Evolutionary conservation across 2,329 filamentous ascomycete genomes (phyloP), one percentile per base, ranked within the genome.

Genomic region (Neocucurbitaria cava): DNA sequence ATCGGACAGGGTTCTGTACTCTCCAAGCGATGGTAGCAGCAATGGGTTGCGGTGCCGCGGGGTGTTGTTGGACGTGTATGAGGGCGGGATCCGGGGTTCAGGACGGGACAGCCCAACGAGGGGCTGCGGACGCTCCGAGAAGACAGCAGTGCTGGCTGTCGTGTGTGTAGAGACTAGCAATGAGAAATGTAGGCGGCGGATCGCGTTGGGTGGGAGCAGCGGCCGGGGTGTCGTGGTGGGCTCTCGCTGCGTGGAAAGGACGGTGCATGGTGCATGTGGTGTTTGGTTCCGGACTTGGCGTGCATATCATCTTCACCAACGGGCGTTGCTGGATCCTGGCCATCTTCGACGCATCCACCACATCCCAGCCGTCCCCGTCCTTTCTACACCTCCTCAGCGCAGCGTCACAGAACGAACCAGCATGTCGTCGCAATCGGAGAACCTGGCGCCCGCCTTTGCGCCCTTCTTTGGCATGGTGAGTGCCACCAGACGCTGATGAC

Each of bases 381-480:
- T 6, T 28, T 45, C 26, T 36, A 49, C 47, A n/a, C 52, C 18
- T 42, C 46, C 42, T 24, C 39, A 40, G 23, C 46, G 15, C 51
- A 21, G 17, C 26, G 38, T 41, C 18, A 35, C 42, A 11, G n/a
- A 31, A 23, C 26, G 45, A 58, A 44, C 38, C 61, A 60, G 3
- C 56, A 69, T 69, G 64, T 61, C 61, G 47, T 61, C 52, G 39
- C 58, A 60, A 33, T 51, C 58, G 17, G 59, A 69, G 26, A 58
- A 62, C 46, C 54, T 66, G 59, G 82, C 88, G 55, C 91, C 91
- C 68, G 90, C 90, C 79, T 94, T 93, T 76, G 91, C 91, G 80
- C 90, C 90, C 68, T 95, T 94, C 82, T 84, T 94, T 76, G 91
- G 91, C 82, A 92, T 94, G 89, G 90, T 92, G 82, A 79, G 87